Base-by-base conservation (phyloP, 164 flowering plant species). In the Cinnamomum micranthum region DNA sequence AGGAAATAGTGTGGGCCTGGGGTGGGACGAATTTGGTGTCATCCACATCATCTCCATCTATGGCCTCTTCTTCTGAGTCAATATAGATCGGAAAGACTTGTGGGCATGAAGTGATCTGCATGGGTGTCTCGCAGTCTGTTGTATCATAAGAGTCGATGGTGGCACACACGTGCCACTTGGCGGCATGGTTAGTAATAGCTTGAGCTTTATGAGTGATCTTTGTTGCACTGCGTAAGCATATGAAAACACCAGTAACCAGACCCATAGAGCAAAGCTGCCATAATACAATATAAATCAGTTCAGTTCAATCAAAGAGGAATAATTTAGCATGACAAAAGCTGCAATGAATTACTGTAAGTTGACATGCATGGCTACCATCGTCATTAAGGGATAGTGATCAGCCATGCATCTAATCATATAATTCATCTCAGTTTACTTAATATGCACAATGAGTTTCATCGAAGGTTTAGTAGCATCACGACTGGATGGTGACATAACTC, bases 141-240 rank as follows among this genome's bases (percentile, higher is more conserved):
- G 12, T 59, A 3, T 90, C 97, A 58, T 87, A 88, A 0, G 93
- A 86, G 31, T 90, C 90, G 19, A 91, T 74, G 22, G 98, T 95
- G 0, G 97, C 94, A 77, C 95, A 91, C 0, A 88, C 87, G 59
- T 95, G 97, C 98, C 97, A 95, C 81, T 89, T 93, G 24, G 97
- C 84, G 17, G 98, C 97, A 13, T 89, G 88, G 75, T 87, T 77
- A 0, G 93, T 90, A 12, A 92, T 83, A 0, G 90, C 76, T 72
- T 89, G 98, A 11, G 95, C 98, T 80, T 91, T 91, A 83, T 95
- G 98, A 1, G 98, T 95, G 76, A 95, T 93, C 81, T 89, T 90
- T 2, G 97, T 85, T n/a, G 97, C 97, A 71, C 98, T 90, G 6
- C 97, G 79, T 68, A 95, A 50, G 63, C 89, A 59, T 66, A 95